phyloP scores from a whole-genome alignment of 805 yeast species.

The Gaillardinia entomophila region DNA sequence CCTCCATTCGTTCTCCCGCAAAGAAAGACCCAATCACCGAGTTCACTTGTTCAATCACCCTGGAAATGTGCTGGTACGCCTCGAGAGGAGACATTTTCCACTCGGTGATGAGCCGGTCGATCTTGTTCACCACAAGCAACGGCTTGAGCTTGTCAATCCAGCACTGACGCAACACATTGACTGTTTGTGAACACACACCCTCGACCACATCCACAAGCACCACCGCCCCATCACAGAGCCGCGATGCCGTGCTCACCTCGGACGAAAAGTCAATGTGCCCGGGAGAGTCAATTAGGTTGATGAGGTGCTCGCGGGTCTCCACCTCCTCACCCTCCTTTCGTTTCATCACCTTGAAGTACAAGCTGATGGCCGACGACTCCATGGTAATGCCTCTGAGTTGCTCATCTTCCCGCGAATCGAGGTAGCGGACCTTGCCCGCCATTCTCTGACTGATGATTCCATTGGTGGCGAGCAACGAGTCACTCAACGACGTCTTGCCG shows the following conservation, averaged over 20 bases:
- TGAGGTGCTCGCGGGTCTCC: slow-evolving; percentile 41
- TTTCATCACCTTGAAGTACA: slow-evolving; percentile 69
- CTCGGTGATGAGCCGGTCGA: slow-evolving; percentile 81
- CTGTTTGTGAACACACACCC: slow-evolving; percentile 97
- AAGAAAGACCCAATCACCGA: slow-evolving; percentile 90
- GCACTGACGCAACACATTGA: slow-evolving; percentile 88
- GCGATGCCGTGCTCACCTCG: slow-evolving; percentile 93
- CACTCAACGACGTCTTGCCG: slow-evolving; percentile 94
- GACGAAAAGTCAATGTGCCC: slow-evolving; percentile 99
- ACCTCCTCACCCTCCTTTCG: slow-evolving; percentile 22
- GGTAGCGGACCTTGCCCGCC: slow-evolving; percentile 96
- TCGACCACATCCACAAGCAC: slow-evolving; percentile 95
- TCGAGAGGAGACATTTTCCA: slow-evolving; percentile 77
- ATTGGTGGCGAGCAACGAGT: slow-evolving; percentile 86
- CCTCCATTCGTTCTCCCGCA: slow-evolving; percentile 89
- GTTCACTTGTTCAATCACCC: slow-evolving; percentile 87
- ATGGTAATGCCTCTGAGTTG: slow-evolving; percentile 99
- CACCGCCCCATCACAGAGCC: slow-evolving; percentile 95
- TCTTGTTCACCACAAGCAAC: slow-evolving; percentile 80
- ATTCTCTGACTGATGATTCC: slow-evolving; percentile 92
- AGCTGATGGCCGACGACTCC: slow-evolving; percentile 97
- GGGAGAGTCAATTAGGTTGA: slow-evolving; percentile 98
- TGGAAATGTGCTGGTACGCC: slow-evolving; percentile 74
- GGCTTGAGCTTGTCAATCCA: slow-evolving; percentile 93
- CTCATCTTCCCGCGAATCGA: slow-evolving; percentile 99